These are phyloP conservation scores for Bifiguratus adelaidae DNA, from an alignment of 192 early-diverging fungal genomes.

Conservation along the genomic window DNA sequence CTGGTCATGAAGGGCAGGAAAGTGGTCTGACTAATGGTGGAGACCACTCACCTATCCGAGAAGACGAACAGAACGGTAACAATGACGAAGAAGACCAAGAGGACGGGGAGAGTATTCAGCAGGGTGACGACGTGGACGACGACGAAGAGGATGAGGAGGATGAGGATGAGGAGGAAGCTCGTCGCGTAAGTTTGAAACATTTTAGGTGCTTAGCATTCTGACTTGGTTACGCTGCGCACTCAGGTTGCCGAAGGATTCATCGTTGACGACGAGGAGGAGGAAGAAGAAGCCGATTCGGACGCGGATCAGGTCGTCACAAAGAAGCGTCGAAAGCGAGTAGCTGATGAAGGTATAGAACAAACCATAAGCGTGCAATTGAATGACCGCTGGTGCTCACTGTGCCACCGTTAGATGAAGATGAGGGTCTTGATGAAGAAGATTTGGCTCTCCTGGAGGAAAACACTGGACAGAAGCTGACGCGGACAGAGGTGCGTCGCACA, in stretches of 20 bases:
- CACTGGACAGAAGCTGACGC: slow-evolving; percentile 45
- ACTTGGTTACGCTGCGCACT: background rate
- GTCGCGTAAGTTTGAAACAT: slow-evolving; percentile 25
- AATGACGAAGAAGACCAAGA: slow-evolving; percentile 46
- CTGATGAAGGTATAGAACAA: slow-evolving; percentile 19
- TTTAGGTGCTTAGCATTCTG: background rate
- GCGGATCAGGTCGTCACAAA: slow-evolving; percentile 28
- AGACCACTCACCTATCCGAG: slow-evolving; percentile 14
- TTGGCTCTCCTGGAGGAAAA: slow-evolving; percentile 86
- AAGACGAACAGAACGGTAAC: slow-evolving; percentile 34
- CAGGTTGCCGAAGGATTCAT: slow-evolving; percentile 59
- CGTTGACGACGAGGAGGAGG: slow-evolving; percentile 62
- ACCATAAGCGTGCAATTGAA: background rate
- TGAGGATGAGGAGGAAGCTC: slow-evolving; percentile 33
- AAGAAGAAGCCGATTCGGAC: slow-evolving; percentile 38
- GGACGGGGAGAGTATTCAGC: slow-evolving; percentile 33
- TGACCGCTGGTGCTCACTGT: background rate
- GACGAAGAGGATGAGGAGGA: slow-evolving; percentile 48
- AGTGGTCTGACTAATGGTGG: too few relatives aligned
- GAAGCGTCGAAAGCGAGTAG: slow-evolving; percentile 39
- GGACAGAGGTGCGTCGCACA: slow-evolving; percentile 25
- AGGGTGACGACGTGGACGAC: slow-evolving; percentile 51
- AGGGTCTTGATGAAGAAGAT: slow-evolving; percentile 88
- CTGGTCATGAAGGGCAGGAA: too few relatives aligned
- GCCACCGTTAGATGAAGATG: slow-evolving; percentile 29